phyloP scores from a whole-genome alignment of 2,329 filamentous ascomycete species.

The Cytospora piceae region DNA sequence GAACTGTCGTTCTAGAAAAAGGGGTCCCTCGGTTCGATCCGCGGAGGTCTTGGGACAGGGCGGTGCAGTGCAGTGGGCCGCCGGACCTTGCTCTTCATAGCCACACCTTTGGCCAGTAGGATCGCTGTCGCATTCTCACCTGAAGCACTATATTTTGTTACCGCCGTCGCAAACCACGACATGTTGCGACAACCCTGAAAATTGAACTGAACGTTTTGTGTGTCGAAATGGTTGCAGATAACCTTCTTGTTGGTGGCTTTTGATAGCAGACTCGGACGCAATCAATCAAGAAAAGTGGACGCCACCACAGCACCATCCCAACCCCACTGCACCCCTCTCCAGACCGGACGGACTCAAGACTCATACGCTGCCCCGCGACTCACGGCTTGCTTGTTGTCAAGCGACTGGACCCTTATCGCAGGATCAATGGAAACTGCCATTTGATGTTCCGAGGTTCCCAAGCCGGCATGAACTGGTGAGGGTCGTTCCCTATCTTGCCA shows the following conservation, averaged over 20 bases:
- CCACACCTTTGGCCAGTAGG: constrained; percentile 35
- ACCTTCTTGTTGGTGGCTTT: background rate
- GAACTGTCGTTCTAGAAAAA: constrained; percentile 13
- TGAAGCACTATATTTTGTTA: constrained; percentile 36
- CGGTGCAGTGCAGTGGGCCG: constrained; percentile 19
- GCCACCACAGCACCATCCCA: constrained; percentile 1
- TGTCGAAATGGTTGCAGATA: constrained; percentile 5
- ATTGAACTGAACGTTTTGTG: background rate
- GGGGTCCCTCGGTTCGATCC: constrained; percentile 14
- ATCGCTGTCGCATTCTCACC: constrained; percentile 33
- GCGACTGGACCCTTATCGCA: background rate
- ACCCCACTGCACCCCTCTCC: constrained; percentile 23
- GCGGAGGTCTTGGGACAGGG: constrained; percentile 19
- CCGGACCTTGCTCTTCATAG: constrained; percentile 15
- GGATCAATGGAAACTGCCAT: background rate
- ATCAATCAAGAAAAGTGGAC: constrained; percentile 23
- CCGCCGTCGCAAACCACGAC: background rate
- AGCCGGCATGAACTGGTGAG: background rate
- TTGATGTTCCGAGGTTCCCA: background rate
- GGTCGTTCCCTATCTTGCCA: background rate
- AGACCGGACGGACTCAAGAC: constrained; percentile 15
- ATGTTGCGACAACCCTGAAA: background rate
- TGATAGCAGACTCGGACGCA: constrained; percentile 6
- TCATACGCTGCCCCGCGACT: constrained; percentile 13
- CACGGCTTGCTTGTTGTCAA: constrained; percentile 9